Conservation (phyloP, 1,284 basidiomycete genomes). For the Testicularia cyperi region DNA sequence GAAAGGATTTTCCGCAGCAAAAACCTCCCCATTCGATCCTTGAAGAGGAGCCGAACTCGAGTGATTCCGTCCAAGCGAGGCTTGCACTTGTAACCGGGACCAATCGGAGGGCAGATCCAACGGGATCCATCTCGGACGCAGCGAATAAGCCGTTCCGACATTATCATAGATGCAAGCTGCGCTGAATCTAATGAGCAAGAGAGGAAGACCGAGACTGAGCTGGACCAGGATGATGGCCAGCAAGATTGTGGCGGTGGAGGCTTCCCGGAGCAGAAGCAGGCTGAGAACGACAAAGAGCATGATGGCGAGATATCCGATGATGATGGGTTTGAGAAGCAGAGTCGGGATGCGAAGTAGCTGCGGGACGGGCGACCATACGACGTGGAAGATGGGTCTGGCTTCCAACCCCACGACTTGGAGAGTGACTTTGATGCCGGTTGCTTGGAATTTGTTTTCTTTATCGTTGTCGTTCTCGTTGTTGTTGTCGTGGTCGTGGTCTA, state of each 20-base stretch:
- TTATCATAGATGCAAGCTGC: slow-evolving; percentile 14
- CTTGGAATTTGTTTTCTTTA: neutral
- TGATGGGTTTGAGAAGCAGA: no score
- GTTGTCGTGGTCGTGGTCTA: neutral
- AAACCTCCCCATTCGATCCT: neutral
- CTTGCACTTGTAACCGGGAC: no score
- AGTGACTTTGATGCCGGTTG: neutral
- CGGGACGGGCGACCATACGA: slow-evolving; percentile 17
- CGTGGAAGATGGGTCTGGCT: slow-evolving; percentile 3
- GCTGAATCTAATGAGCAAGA: no score
- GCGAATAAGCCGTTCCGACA: slow-evolving; percentile 17
- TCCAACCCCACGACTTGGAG: slow-evolving; percentile 12
- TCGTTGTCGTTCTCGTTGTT: neutral
- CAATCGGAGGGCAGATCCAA: slow-evolving; percentile 3
- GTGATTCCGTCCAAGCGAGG: no score
- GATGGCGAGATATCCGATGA: no score
- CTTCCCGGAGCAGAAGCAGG: neutral
- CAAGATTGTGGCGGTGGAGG: neutral
- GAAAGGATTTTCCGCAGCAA: neutral
- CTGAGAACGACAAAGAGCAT: neutral
- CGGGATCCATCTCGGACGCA: slow-evolving; percentile 13
- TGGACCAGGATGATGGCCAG: slow-evolving; percentile 64
- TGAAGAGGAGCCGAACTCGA: no score
- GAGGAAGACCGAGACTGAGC: no score
- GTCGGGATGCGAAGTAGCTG: no score